Evolutionary conservation across 2,329 filamentous ascomycete genomes (phyloP).

Genomic region (Aschersonia sp.): DNA sequence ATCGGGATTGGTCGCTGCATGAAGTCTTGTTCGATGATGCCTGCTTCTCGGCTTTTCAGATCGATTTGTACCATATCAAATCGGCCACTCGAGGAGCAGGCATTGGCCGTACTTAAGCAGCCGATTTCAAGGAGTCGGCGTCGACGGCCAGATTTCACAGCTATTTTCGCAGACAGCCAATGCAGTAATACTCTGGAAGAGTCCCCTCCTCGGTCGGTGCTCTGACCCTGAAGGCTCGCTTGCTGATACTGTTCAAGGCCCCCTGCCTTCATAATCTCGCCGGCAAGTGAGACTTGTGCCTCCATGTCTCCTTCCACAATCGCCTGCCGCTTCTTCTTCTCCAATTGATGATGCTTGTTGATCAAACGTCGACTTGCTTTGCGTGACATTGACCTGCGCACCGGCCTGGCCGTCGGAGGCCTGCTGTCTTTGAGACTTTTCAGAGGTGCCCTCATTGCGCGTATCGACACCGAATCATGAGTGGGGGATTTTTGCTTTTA

Average conservation of each 20-base stretch:
- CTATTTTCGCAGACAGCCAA: constrained; percentile 32
- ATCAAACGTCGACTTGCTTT: constrained; percentile 51
- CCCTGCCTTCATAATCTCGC: constrained; percentile 42
- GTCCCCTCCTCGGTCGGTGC: constrained; percentile 51
- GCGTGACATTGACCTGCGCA: constrained; percentile 43
- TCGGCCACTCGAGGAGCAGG: constrained; percentile 56
- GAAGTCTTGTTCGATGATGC: constrained; percentile 83
- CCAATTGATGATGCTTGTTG: constrained; percentile 49
- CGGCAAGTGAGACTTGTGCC: constrained; percentile 29
- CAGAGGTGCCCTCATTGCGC: constrained; percentile 23
- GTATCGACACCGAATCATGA: not conserved
- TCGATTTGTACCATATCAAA: constrained; percentile 79
- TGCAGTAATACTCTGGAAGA: constrained; percentile 50
- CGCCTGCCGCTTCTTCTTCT: constrained; percentile 47
- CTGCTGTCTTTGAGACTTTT: constrained; percentile 35
- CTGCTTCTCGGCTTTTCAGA: constrained; percentile 69
- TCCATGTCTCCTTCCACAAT: constrained; percentile 33
- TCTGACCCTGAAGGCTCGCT: constrained; percentile 55
- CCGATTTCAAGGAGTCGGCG: constrained; percentile 77
- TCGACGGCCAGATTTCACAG: constrained; percentile 11
- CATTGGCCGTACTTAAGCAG: constrained; percentile 71
- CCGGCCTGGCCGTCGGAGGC: constrained; percentile 36
- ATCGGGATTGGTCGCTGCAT: constrained; percentile 71
- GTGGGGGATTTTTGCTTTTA: no score
- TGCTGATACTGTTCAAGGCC: constrained; percentile 51